Evolutionary conservation across 2,329 filamentous ascomycete species (phyloP).

Genomic region (Alternaria conjuncta): DNA sequence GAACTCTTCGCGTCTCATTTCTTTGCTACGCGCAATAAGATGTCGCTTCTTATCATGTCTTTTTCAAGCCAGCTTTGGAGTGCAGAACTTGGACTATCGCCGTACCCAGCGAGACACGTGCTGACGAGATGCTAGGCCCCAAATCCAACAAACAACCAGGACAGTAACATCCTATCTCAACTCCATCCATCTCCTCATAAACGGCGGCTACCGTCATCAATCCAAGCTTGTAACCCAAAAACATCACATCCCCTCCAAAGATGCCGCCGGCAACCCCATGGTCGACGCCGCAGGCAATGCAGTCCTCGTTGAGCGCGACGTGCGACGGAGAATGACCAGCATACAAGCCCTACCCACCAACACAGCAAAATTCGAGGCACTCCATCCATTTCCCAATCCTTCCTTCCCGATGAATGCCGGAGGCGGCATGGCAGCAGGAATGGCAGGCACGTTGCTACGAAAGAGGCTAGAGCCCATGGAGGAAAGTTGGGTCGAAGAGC

Average conservation of each 20-base stretch:
- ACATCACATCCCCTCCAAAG: slow-evolving; percentile 18
- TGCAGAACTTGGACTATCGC: background rate
- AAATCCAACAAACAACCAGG: slow-evolving; percentile 26
- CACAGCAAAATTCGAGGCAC: slow-evolving; percentile 17
- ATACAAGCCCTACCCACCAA: slow-evolving; percentile 13
- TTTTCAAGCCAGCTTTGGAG: too few relatives aligned
- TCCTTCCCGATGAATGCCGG: slow-evolving; percentile 26
- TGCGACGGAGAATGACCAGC: slow-evolving; percentile 9
- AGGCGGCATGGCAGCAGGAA: slow-evolving; percentile 18
- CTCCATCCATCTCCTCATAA: slow-evolving; percentile 27
- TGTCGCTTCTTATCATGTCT: background rate
- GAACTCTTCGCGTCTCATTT: too few relatives aligned
- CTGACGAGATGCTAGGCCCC: slow-evolving; percentile 17
- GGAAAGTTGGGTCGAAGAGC: slow-evolving; percentile 39
- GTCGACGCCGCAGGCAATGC: slow-evolving; percentile 11
- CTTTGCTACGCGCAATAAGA: background rate
- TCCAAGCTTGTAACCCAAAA: slow-evolving; percentile 9
- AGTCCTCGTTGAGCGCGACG: slow-evolving; percentile 11
- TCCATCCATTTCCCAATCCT: slow-evolving; percentile 35
- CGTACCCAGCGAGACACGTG: background rate
- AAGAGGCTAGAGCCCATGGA: slow-evolving; percentile 36
- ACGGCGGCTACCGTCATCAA: slow-evolving; percentile 23
- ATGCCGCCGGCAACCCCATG: slow-evolving; percentile 20
- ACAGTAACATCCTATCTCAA: slow-evolving; percentile 24
- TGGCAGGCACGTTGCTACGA: slow-evolving; percentile 32